Base-by-base conservation (phyloP, 2,329 filamentous ascomycete species). In the Ceratocystis albifundus region DNA sequence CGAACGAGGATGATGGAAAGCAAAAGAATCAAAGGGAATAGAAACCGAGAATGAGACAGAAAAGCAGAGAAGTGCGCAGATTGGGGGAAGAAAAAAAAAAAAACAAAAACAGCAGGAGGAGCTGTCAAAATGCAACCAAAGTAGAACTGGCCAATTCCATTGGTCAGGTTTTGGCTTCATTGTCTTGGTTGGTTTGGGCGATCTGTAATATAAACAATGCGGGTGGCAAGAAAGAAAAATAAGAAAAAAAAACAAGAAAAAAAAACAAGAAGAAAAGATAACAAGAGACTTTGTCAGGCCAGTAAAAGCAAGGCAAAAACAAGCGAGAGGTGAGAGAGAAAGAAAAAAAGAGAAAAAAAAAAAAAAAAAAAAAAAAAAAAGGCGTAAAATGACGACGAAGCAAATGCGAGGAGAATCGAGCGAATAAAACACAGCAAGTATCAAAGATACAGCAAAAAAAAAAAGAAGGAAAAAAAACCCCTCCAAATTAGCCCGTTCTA, bases 181-280 rank as follows among this genome's bases (percentile, higher is more conserved):
- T 59, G 53, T 59, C 53, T n/a, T 59, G 53, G 28, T 59, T 17
- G 25, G 28, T 59, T 59, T 59, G 25, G 28, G 53, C 53, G 48
- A 53, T 53, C 48, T 22, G 20, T 25, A 53, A 53, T 10, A 53
- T 20, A 28, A 25, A 53, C 48, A 53, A 53, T 53, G 48, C 48
- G 15, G 12, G 48, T 53, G 48, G 48, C 48, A 25, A 53, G 48
- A 53, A 53, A 25, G 28, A 25, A 53, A 22, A 50, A n/a, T n/a
- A n/a, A n/a, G n/a, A n/a, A 53, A 53, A 25, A 53, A 25, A 53
- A 22, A 50, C 48, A 25, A 53, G 48, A 53, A 53, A 25, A 53
- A 25, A 53, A 22, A 50, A n/a, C n/a, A n/a, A n/a, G n/a, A n/a
- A n/a, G n/a, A 48, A 2, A 50, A 22, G 30, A 32, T 32, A 50